Evolutionary conservation across 2,329 filamentous ascomycete species (phyloP).

Genomic region (Passalora sequoiae): DNA sequence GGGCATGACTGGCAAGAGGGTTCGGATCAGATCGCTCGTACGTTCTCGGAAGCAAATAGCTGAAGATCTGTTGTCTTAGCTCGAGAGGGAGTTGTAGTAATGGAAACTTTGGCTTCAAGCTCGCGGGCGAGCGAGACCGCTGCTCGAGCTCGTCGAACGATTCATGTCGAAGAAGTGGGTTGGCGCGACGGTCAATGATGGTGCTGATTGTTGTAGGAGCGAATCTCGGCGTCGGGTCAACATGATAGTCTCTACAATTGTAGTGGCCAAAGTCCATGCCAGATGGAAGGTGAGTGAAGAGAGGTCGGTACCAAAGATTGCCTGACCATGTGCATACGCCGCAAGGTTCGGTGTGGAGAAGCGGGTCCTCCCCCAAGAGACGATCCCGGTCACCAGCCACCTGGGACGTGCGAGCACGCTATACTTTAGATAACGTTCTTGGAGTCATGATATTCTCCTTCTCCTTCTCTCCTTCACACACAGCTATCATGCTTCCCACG

Average conservation of each 20-base stretch:
- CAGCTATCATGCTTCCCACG: constrained; percentile 15
- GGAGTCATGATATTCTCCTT: constrained; percentile 6
- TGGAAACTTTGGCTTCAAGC: constrained; percentile 27
- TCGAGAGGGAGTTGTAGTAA: constrained; percentile 41
- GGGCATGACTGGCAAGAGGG: constrained; percentile 25
- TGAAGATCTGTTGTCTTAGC: constrained; percentile 41
- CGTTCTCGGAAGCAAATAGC: constrained; percentile 40
- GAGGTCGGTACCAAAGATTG: too few relatives aligned
- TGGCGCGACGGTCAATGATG: constrained; percentile 9
- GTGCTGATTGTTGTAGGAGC: constrained; percentile 23
- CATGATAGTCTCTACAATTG: constrained; percentile 36
- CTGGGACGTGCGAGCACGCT: too few relatives aligned
- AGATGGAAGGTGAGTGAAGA: too few relatives aligned
- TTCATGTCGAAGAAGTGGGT: constrained; percentile 25
- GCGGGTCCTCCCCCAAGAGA: not conserved
- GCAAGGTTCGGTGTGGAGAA: too few relatives aligned
- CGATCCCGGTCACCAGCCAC: too few relatives aligned
- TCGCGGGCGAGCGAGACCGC: constrained; percentile 30
- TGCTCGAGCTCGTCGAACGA: constrained; percentile 30
- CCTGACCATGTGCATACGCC: too few relatives aligned
- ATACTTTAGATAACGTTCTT: too few relatives aligned
- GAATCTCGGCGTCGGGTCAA: constrained; percentile 29
- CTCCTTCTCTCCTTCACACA: constrained; percentile 13
- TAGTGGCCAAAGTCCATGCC: constrained; percentile 34
- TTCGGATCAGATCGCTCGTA: constrained; percentile 24